Evolutionary conservation across 768 basidiomycete species (phyloP).

Genomic region (Termitomyces sp.): DNA sequence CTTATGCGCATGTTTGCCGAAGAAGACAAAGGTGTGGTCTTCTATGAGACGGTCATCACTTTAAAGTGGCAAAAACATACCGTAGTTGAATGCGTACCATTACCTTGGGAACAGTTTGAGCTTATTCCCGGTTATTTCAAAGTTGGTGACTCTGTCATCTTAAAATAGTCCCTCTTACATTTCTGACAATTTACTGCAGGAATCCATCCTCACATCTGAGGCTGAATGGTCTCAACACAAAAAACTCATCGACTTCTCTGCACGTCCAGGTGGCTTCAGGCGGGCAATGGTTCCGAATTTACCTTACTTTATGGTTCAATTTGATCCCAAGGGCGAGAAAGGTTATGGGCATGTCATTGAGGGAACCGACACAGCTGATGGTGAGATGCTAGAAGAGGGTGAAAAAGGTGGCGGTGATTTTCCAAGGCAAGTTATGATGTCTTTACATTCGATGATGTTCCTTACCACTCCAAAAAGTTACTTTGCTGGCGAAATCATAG

Average conservation of each 20-base stretch:
- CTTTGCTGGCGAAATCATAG: constrained; percentile 94
- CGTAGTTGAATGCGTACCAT: constrained; percentile 89
- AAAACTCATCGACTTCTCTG: constrained; percentile 92
- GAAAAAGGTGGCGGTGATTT: constrained; percentile 92
- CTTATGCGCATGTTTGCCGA: constrained; percentile 93
- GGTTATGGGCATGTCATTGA: constrained; percentile 99
- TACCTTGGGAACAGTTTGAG: constrained; percentile 87
- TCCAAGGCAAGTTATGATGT: constrained; percentile 53
- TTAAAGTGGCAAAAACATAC: constrained; percentile 90
- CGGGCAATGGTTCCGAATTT: constrained; percentile 94
- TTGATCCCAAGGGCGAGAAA: constrained; percentile 96
- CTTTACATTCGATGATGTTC: neutral
- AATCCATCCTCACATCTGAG: constrained; percentile 91
- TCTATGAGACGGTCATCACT: constrained; percentile 90
- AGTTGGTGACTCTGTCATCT: constrained; percentile 35
- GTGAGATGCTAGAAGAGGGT: constrained; percentile 62
- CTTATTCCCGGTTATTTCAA: constrained; percentile 91
- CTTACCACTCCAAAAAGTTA: constrained; percentile 47
- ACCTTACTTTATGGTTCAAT: constrained; percentile 99
- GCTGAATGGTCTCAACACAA: constrained; percentile 98
- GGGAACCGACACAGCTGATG: constrained; percentile 56
- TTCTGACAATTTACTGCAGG: constrained; percentile 39
- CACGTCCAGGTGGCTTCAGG: constrained; percentile 89
- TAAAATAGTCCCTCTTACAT: neutral
- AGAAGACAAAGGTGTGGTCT: constrained; percentile 90